Evolutionary conservation across 2,329 filamentous ascomycete genomes (phyloP).

Genomic region (Trichophyton simii): DNA sequence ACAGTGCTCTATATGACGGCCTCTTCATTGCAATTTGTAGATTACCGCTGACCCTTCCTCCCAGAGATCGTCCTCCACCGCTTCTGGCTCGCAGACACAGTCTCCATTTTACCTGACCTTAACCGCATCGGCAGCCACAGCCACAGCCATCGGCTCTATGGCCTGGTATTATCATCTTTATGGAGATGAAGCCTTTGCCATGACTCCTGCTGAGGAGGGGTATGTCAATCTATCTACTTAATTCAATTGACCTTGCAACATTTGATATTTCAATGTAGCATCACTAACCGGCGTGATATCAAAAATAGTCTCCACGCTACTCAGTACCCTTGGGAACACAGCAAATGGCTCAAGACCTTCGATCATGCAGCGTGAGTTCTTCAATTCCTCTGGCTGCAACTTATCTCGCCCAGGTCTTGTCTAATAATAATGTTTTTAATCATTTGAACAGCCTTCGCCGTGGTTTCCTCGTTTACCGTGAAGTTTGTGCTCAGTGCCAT

Average conservation of each 20-base stretch:
- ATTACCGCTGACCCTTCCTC: neutral
- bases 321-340: constrained; percentile 89
- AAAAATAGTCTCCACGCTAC: constrained; percentile 69
- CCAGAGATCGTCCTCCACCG: constrained; percentile 41
- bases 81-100: constrained; percentile 44
- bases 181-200: constrained; percentile 73
- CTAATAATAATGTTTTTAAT: constrained; percentile 10
- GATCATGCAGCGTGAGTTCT: constrained; percentile 82
- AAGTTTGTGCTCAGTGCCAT: constrained; percentile 97
- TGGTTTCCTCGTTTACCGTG: constrained; percentile 98
- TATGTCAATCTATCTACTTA: constrained; percentile 45
- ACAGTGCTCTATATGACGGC: neutral
- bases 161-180: constrained; percentile 98
- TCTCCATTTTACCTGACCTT: constrained; percentile 73
- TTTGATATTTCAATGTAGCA: neutral
- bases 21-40: neutral
- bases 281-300: constrained; percentile 4
- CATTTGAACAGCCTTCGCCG: constrained; percentile 62
- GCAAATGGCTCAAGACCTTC: constrained; percentile 86
- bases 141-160: constrained; percentile 73
- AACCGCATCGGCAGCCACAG: constrained; percentile 74
- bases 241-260: neutral
- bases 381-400: neutral
- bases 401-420: neutral
- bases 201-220: constrained; percentile 95